Percentiles rank a stretch among this genome's conserved stretches.
These are phyloP conservation scores for Annulohypoxylon truncatum DNA, from an alignment of 2,329 filamentous ascomycete genomes.

Conservation along the genomic window DNA sequence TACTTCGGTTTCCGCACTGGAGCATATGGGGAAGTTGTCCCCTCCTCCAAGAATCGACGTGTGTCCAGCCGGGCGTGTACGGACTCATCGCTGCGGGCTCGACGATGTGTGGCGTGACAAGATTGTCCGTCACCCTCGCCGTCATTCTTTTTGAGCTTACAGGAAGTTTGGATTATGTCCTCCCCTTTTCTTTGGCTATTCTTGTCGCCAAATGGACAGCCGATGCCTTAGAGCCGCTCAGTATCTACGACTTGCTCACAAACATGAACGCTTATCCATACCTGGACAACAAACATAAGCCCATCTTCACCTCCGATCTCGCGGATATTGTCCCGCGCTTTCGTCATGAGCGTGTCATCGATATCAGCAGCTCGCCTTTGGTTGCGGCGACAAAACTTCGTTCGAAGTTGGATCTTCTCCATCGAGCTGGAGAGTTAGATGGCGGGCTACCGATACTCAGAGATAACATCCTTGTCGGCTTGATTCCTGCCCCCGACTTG, in stretches of 20 bases:
- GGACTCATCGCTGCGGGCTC: slow-evolving; percentile 93
- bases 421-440: slow-evolving; percentile 89
- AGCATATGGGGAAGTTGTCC: slow-evolving; percentile 81
- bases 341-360: slow-evolving; percentile 82
- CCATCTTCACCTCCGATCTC: slow-evolving; percentile 88
- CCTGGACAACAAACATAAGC: slow-evolving; percentile 95
- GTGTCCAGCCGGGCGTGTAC: slow-evolving; percentile 96
- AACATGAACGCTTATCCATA: slow-evolving; percentile 98
- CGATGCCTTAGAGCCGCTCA: slow-evolving; percentile 91
- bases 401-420: slow-evolving; percentile 81
- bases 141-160: slow-evolving; percentile 97
- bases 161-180: slow-evolving; percentile 91
- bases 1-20: slow-evolving; percentile 77
- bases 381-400: slow-evolving; percentile 82
- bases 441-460: slow-evolving; percentile 90
- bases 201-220: slow-evolving; percentile 98
- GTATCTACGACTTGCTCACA: slow-evolving; percentile 94
- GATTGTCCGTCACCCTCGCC: slow-evolving; percentile 90
- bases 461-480: slow-evolving; percentile 81
- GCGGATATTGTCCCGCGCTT: slow-evolving; percentile 85
- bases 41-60: slow-evolving; percentile 76
- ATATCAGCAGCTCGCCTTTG: slow-evolving; percentile 85
- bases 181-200: slow-evolving; percentile 93
- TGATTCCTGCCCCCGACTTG: slow-evolving; percentile 94
- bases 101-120: slow-evolving; percentile 97